Percentiles rank a stretch among this genome's conserved stretches.
phyloP scores from a whole-genome alignment of 257 asterid genomes.

The Eustoma russellianum region DNA sequence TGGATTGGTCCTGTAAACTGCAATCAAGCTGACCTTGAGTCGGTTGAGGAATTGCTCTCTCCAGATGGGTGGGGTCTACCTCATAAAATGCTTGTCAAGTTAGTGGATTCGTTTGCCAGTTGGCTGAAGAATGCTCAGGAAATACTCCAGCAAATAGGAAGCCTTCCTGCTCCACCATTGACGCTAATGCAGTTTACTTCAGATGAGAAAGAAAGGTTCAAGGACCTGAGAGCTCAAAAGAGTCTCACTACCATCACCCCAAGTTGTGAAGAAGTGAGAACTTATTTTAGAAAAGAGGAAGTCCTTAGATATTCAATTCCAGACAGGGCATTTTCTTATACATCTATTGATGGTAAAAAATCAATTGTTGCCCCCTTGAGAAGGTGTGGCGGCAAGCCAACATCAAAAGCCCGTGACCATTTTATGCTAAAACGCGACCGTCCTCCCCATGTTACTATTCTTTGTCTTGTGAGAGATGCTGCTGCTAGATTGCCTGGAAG shows the following conservation, averaged over 20 bases:
- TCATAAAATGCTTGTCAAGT: slow-evolving; percentile 89
- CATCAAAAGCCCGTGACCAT: slow-evolving; percentile 99
- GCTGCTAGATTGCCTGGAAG: slow-evolving; percentile 98
- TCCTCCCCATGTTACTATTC: slow-evolving; percentile 96
- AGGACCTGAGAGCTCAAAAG: slow-evolving; percentile 96
- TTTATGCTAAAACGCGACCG: slow-evolving; percentile 92
- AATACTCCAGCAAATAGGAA: slow-evolving; percentile 93
- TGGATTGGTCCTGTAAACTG: slow-evolving; percentile 80
- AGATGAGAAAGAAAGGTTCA: slow-evolving; percentile 95
- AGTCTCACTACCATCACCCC: slow-evolving; percentile 81
- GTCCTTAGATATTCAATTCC: slow-evolving; percentile 92
- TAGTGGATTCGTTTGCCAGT: slow-evolving; percentile 90
- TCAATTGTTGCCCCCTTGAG: slow-evolving; percentile 96
- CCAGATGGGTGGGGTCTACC: slow-evolving; percentile 97
- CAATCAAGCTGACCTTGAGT: slow-evolving; percentile 42
- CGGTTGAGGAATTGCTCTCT: slow-evolving; percentile 72
- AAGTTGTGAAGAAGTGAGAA: slow-evolving; percentile 84
- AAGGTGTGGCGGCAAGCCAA: slow-evolving; percentile 99
- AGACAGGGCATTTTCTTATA: slow-evolving; percentile 86
- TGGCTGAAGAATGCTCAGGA: slow-evolving; percentile 99
- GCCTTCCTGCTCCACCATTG: slow-evolving; percentile 86
- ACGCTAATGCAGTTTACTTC: slow-evolving; percentile 60
- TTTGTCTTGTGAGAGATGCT: slow-evolving; percentile 97
- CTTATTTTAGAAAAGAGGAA: slow-evolving; percentile 85
- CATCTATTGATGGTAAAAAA: slow-evolving; percentile 90